These are phyloP conservation scores for Pseudocercospora fijiensis DNA, from an alignment of 2,329 filamentous ascomycete genomes.

Conservation along the genomic window DNA sequence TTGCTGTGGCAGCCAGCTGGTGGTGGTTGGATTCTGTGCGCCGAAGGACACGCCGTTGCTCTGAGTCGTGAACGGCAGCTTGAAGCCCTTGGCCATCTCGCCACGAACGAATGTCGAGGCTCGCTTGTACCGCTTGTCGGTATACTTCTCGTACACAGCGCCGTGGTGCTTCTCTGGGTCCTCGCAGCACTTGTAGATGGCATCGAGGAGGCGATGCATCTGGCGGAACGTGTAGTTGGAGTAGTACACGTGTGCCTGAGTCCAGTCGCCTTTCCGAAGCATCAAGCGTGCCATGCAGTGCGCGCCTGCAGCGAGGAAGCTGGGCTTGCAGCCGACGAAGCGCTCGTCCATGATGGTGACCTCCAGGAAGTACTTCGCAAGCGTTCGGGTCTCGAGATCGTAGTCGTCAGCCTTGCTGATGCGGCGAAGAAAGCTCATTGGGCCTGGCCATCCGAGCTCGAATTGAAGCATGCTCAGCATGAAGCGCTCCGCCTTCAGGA, in stretches of 20 bases:
- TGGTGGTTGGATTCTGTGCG: conserved; percentile 22
- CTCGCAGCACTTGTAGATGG: conserved; percentile 85
- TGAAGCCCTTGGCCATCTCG: conserved; percentile 65
- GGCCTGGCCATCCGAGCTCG: conserved; percentile 95
- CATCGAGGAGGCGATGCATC: conserved; percentile 70
- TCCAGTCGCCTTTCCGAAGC: conserved; percentile 86
- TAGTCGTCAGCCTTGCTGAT: conserved; percentile 99
- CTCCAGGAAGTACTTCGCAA: conserved; percentile 97
- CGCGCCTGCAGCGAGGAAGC: conserved; percentile 85
- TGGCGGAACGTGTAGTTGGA: conserved; percentile 89
- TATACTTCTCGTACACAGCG: conserved; percentile 90
- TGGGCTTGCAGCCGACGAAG: conserved; percentile 86
- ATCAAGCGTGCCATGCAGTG: conserved; percentile 89
- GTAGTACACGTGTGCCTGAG: conserved; percentile 81
- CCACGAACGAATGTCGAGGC: conserved; percentile 76
- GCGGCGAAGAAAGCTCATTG: conserved; percentile 94
- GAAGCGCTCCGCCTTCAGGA: conserved; percentile 94
- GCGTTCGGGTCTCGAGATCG: conserved; percentile 87
- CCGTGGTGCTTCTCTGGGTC: conserved; percentile 76
- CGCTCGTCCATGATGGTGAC: conserved; percentile 97
- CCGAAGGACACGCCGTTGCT: conserved; percentile 19
- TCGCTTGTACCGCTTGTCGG: conserved; percentile 80
- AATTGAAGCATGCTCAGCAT: conserved; percentile 97
- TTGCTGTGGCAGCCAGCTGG: conserved; percentile 20
- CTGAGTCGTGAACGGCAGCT: conserved; percentile 42